Base-by-base conservation (phyloP, 441 rosid genomes). In the Eutrema salsugineum region DNA sequence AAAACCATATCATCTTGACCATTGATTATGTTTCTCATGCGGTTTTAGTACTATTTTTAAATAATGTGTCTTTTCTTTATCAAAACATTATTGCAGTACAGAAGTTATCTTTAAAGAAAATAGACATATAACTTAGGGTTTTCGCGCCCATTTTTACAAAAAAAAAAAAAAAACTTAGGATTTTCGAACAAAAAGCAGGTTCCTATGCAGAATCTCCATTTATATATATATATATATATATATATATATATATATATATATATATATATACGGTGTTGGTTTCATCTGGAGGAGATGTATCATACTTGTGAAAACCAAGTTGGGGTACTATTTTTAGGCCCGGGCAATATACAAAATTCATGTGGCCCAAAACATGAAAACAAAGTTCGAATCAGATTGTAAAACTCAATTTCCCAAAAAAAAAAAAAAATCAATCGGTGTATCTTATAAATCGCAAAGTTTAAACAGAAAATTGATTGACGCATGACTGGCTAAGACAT, bases 381-480 rank as follows among this genome's bases (percentile, higher is more conserved):
- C 11, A 55, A 10, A 38, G 61, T n/a, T 15, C 5, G 42, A 15
- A 33, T 6, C 14, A 11, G 12, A 55, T 56, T 11, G n/a, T n/a
- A n/a, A n/a, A n/a, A n/a, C n/a, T 56, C 28, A 4, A 16, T 17
- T 6, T 33, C 24, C 24, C 44, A 36, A 33, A 36, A 15, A n/a
- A 28, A 54, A 9, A 15, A 5, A 8, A 7, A 14, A 1, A 16
- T 27, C 14, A 10, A 19, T 27, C 24, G 17, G 17, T 40, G 30
- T 11, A 19, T 48, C 73, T 27, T 38, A 19, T 22, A 55, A 33
- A 56, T 35, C 38, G 24, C 28, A 57, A 38, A 57, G 8, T 33
- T 11, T 14, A 33, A 35, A 60, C 28, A 42, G 51, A 47, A 20
- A 42, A 15, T 9, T 74, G 78, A 74, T 67, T 67, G 73, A 74